Evolutionary conservation across 1,139 yeast species (phyloP), one percentile per base, ranked within the genome.

Genomic region (Schwanniomyces etchellsii): DNA sequence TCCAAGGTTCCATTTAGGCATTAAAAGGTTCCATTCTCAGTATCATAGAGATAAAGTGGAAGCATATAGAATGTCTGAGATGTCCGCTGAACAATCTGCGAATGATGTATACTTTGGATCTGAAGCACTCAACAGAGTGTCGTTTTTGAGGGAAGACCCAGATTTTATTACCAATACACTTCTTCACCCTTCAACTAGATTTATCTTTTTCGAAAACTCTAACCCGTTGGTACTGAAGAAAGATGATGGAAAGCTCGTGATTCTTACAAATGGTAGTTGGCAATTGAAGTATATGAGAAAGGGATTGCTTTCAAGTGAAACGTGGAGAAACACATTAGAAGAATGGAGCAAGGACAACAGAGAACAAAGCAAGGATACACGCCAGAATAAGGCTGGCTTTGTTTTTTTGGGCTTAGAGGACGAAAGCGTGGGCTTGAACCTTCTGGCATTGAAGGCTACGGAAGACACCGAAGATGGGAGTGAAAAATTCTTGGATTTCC

Each of bases 351-450:
- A 51, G 10, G 63, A 55, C 32, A 57, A 63, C 33, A 65, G 61
- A 35, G 56, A 52, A 9, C 60, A 61, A 16, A 54, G 60, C 20
- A 43, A 57, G 5, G 50, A 43, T 10, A 40, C 57, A 20, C 49
- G 74, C 31, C 43, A 43, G 4, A 49, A 47, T 4, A 60, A 60
- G 30, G 74, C 76, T 10, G 58, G 66, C 4, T 50, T 77, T 23
- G 70, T 82, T 13, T 84, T 85, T 43, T 50, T 85, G 38, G 95
- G 95, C 1, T 42, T 84, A 5, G 76, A 78, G 43, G 85, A 80
- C 49, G 63, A 69, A 35, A 66, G 70, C 39, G 64, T 59, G 5
- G 68, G 65, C 7, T 45, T 53, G 30, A 57, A 59, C 37, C 40
- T 64, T 30, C 45, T 46, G 31, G 36, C 43, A 9, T 47, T 62